Conservation (phyloP, 805 yeast genomes). For the Saturnispora sanitii region DNA sequence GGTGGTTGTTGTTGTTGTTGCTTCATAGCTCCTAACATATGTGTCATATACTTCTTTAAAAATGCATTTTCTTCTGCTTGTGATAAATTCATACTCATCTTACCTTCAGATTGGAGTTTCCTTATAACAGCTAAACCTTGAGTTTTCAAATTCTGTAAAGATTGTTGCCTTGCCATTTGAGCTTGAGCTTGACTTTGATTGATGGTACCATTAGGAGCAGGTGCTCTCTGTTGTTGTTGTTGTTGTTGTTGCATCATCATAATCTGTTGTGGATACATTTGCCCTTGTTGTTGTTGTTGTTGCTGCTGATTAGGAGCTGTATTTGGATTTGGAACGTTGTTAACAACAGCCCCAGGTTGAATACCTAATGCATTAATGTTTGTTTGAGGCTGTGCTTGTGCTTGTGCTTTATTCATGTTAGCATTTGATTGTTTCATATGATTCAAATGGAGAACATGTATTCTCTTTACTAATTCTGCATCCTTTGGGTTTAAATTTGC, state of each 20-base stretch:
- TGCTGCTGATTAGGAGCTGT: constrained; percentile 12
- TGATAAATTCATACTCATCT: constrained; percentile 24
- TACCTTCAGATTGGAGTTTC: constrained; percentile 27
- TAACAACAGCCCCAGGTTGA: too few relatives aligned
- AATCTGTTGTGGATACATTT: background rate
- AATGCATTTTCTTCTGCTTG: constrained; percentile 29
- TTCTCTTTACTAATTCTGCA: constrained; percentile 50
- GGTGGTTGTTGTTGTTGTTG: constrained; percentile 12
- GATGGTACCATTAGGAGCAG: background rate
- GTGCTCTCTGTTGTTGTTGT: constrained; percentile 10
- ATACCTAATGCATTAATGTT: background rate
- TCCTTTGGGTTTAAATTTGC: constrained; percentile 50
- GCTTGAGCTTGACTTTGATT: constrained; percentile 1
- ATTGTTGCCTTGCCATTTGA: constrained; percentile 10
- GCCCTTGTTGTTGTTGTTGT: constrained; percentile 5
- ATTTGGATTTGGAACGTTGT: too few relatives aligned
- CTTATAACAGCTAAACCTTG: constrained; percentile 29
- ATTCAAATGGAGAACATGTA: constrained; percentile 59
- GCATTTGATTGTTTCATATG: constrained; percentile 30
- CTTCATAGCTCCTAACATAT: constrained; percentile 18
- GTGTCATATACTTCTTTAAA: constrained; percentile 26
- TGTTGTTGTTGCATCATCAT: constrained; percentile 6
- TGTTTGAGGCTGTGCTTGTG: too few relatives aligned
- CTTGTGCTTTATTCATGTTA: constrained; percentile 7
- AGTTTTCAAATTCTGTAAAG: constrained; percentile 22